Base-by-base conservation (phyloP, 116 monocot genomes). In the Cymodocea nodosa region DNA sequence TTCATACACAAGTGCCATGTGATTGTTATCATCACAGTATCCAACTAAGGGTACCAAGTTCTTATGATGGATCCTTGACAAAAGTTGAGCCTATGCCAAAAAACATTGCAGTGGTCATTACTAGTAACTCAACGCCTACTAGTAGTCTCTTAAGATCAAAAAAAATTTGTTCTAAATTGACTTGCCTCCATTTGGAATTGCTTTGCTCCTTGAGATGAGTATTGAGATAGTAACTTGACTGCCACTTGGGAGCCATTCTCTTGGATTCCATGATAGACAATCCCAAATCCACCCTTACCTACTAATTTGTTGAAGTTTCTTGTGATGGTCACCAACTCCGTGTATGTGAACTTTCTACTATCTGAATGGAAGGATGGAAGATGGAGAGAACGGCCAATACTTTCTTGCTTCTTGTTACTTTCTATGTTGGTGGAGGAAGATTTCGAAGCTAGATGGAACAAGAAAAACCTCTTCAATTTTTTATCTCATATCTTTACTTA, bases 201-300 rank as follows among this genome's bases (percentile, higher is more conserved):
- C 54, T 66, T 74, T 8, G 23, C 10, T 37, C 71, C 84, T 69
- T 80, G 77, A 20, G 44, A 18, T 18, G 84, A 84, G 52, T 74
- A 39, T 1, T 64, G 30, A 35, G 77, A 77, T 1, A 61, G 68
- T 23, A 84, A 4, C 52, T 84, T 84, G 16, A 83, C 74, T 3
- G 83, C 83, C 67, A 83, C 80, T 68, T 66, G 71, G 51, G 22
- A 55, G n/a, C 63, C 80, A 67, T 74, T 55, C 10, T 70, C 57
- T 24, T 76, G 52, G 52, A 16, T 62, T 2, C 83, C 83, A 64
- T 59, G 59, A 23, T 76, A 83, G 3, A 83, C 83, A 50, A 14
- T 30, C 12, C 83, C 83, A 71, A 80, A 83, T 36, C 83, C 83
- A 35, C 83, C 83, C 60, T 58, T 70, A 4, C 83, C 83, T 35